These are phyloP conservation scores for Aspergillus alliaceus DNA, from an alignment of 2,329 filamentous ascomycete species.

Conservation along the genomic window DNA sequence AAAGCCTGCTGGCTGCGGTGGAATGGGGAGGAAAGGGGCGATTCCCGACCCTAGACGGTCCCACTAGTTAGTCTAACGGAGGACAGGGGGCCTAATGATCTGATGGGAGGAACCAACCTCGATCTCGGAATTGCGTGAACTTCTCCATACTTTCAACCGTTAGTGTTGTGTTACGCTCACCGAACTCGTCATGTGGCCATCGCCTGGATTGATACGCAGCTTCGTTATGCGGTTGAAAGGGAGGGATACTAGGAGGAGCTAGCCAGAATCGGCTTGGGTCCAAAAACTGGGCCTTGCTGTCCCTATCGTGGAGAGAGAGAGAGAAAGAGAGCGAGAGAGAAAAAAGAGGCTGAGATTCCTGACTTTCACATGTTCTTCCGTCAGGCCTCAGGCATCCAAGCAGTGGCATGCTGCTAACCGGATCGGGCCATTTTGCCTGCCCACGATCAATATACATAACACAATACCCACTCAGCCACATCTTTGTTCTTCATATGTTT, in stretches of 20 bases:
- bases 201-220: background rate
- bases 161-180: background rate
- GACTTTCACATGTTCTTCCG: no score
- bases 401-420: no score
- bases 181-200: conserved; percentile 8
- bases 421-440: no score
- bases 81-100: background rate
- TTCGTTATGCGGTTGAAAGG: background rate
- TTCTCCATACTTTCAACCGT: conserved; percentile 73
- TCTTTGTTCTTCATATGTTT: no score
- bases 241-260: background rate
- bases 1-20: conserved; percentile 62
- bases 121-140: conserved; percentile 88
- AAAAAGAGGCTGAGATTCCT: no score
- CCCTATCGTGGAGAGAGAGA: no score
- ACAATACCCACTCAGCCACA: no score
- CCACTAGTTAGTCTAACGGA: background rate
- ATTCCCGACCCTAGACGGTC: conserved; percentile 76
- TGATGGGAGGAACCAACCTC: conserved; percentile 56
- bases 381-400: no score
- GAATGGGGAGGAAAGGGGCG: conserved; percentile 87
- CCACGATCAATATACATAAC: no score
- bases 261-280: background rate
- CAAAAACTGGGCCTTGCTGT: background rate
- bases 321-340: no score